Evolutionary conservation across 768 basidiomycete species (phyloP).

Genomic region (Boletus edulis): DNA sequence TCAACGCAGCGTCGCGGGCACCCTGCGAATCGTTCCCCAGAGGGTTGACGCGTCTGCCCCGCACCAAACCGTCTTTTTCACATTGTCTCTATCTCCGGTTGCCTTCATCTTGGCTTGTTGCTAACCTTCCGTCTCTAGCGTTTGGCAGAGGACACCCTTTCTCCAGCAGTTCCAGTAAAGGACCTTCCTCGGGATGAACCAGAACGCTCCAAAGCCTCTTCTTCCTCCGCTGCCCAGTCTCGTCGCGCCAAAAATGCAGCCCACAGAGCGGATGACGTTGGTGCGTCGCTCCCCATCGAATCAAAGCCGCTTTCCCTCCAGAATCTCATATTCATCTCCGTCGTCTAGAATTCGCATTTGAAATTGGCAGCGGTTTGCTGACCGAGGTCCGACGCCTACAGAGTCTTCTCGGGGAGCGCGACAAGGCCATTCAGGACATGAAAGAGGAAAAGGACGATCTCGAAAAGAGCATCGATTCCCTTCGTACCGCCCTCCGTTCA

Average conservation of each 20-base stretch:
- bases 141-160: slow-evolving; percentile 45
- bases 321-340: slow-evolving; percentile 17
- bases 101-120: not conserved
- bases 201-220: slow-evolving; percentile 53
- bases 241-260: slow-evolving; percentile 90
- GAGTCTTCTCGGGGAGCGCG: slow-evolving; percentile 85
- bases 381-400: slow-evolving; percentile 92
- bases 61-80: not conserved
- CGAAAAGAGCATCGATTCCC: slow-evolving; percentile 72
- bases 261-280: slow-evolving; percentile 86
- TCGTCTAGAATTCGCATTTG: slow-evolving; percentile 88
- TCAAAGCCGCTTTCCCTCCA: not conserved
- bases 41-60: not conserved
- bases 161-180: slow-evolving; percentile 42
- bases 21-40: not conserved
- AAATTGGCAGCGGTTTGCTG: slow-evolving; percentile 90
- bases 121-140: slow-evolving; percentile 33
- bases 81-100: not conserved
- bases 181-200: slow-evolving; percentile 65
- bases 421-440: slow-evolving; percentile 89
- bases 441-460: slow-evolving; percentile 91
- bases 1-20: not conserved
- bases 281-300: slow-evolving; percentile 43
- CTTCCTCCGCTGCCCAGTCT: slow-evolving; percentile 80
- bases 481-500: slow-evolving; percentile 68